Percentiles rank a stretch among this genome's conserved stretches.
Conservation (phyloP, 768 basidiomycete species). For the Macrolepiota fuliginosa region DNA sequence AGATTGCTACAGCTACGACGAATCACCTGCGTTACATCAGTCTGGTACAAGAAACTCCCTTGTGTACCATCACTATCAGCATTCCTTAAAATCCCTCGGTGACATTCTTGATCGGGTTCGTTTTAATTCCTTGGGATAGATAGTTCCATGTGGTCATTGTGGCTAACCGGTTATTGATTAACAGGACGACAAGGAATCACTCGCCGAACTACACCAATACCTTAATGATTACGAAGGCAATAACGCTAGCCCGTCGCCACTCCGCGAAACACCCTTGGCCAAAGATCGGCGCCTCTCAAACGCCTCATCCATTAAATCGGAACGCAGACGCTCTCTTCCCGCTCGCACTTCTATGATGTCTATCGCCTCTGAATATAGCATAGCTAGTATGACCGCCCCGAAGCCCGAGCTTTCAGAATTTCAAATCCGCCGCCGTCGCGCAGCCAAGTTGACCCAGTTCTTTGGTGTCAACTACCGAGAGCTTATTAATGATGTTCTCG, state of each 20-base stretch:
- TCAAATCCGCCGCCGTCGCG: slow-evolving; percentile 68
- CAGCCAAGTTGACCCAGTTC: slow-evolving; percentile 84
- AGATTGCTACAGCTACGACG: slow-evolving; percentile 7
- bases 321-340: slow-evolving; percentile 72
- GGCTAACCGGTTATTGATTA: slow-evolving; percentile 12
- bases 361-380: slow-evolving; percentile 48
- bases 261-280: slow-evolving; percentile 8
- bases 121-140: slow-evolving; percentile 13
- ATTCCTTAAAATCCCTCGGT: slow-evolving; percentile 76
- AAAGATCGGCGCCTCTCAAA: slow-evolving; percentile 31
- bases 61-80: slow-evolving; percentile 75
- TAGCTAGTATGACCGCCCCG: slow-evolving; percentile 33
- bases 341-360: slow-evolving; percentile 60
- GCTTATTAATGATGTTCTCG: slow-evolving; percentile 72
- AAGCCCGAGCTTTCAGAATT: slow-evolving; percentile 53
- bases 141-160: slow-evolving; percentile 4
- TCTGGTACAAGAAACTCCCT: slow-evolving; percentile 32
- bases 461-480: slow-evolving; percentile 86
- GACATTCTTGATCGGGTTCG: slow-evolving; percentile 79
- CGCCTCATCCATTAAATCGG: slow-evolving; percentile 45
- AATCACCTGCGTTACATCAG: slow-evolving; percentile 16
- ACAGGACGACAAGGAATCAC: slow-evolving; percentile 74
- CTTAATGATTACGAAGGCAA: slow-evolving; percentile 37
- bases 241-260: slow-evolving; percentile 5
- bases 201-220: slow-evolving; percentile 73